These are phyloP conservation scores for Rhodotorula glutinis DNA, from an alignment of 1,284 basidiomycete species.

Conservation along the genomic window DNA sequence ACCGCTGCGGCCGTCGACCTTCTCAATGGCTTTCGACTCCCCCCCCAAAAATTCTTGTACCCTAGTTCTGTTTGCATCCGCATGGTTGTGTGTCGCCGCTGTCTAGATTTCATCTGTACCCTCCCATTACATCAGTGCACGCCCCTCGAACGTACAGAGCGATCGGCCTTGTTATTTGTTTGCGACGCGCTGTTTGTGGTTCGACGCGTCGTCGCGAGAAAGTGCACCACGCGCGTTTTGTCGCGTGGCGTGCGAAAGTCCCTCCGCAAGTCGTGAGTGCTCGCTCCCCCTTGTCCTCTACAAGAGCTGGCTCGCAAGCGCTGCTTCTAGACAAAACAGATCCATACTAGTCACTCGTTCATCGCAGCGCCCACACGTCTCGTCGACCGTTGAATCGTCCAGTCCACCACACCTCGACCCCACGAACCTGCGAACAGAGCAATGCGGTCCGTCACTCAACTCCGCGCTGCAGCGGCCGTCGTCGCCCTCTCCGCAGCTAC, in stretches of 20 bases:
- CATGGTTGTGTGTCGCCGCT: neutral
- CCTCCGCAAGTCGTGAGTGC: no score
- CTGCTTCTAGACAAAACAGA: no score
- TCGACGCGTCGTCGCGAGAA: no score
- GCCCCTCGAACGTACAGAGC: neutral
- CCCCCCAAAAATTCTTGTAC: no score
- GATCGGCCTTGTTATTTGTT: neutral
- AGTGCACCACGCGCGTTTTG: neutral
- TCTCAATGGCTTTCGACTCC: neutral
- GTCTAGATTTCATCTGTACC: neutral
- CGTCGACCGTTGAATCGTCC: no score
- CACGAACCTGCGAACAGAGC: neutral
- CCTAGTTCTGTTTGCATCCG: neutral
- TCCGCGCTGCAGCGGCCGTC: conserved; percentile 2
- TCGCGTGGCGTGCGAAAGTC: neutral
- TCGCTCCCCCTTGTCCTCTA: no score
- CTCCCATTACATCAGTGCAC: neutral
- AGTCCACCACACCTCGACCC: neutral
- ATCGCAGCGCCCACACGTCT: no score
- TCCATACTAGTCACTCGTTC: neutral
- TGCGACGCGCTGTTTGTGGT: no score
- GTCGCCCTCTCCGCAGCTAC: neutral
- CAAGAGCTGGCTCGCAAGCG: no score
- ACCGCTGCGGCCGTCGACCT: neutral
- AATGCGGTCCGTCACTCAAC: conserved; percentile 6